Conservation (phyloP, 139 green algal species). For the Picochlorum costavermella region DNA sequence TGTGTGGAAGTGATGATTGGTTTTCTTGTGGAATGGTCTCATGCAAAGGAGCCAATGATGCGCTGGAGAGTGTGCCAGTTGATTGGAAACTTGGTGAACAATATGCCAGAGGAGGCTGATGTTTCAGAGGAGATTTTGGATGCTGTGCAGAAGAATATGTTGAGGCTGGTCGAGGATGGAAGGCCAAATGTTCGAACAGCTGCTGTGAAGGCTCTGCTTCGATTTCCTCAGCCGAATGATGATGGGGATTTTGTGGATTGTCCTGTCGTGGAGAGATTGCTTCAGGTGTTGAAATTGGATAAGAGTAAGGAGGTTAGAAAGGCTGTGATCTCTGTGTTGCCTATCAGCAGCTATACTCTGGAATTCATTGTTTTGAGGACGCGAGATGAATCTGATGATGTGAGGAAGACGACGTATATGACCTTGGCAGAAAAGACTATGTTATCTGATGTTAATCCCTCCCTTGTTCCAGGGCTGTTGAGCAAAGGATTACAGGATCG, state of each 20-base stretch:
- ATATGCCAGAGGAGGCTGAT: slow-evolving; percentile 25
- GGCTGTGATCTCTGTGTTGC: slow-evolving; percentile 40
- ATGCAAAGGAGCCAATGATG: slow-evolving; percentile 30
- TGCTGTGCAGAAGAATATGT: slow-evolving; percentile 32
- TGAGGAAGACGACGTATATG: slow-evolving; percentile 42
- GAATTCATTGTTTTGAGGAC: slow-evolving; percentile 37
- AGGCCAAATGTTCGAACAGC: slow-evolving; percentile 40
- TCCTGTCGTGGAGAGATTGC: slow-evolving; percentile 27
- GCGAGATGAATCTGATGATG: slow-evolving; percentile 48
- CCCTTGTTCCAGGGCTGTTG: slow-evolving; percentile 29
- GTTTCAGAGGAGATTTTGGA: slow-evolving; percentile 40
- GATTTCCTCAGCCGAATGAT: slow-evolving; percentile 42
- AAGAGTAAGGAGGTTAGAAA: slow-evolving; percentile 62
- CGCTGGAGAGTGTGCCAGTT: slow-evolving; percentile 38
- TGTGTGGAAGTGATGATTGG: slow-evolving; percentile 31
- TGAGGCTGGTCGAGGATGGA: slow-evolving; percentile 44
- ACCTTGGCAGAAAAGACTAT: slow-evolving; percentile 31
- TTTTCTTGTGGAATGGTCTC: slow-evolving; percentile 7
- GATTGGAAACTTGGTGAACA: slow-evolving; percentile 31
- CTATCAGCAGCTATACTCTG: slow-evolving; percentile 24
- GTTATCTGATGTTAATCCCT: slow-evolving; percentile 20
- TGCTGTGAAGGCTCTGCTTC: slow-evolving; percentile 38
- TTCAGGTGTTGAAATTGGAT: slow-evolving; percentile 41
- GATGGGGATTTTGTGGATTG: slow-evolving; percentile 39
- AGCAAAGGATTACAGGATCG: slow-evolving; percentile 43